A percentile compares a stretch with the other conserved stretches of the same genome.
phyloP scores from a whole-genome alignment of 768 basidiomycete genomes.

The Pleurotus giganteus region DNA sequence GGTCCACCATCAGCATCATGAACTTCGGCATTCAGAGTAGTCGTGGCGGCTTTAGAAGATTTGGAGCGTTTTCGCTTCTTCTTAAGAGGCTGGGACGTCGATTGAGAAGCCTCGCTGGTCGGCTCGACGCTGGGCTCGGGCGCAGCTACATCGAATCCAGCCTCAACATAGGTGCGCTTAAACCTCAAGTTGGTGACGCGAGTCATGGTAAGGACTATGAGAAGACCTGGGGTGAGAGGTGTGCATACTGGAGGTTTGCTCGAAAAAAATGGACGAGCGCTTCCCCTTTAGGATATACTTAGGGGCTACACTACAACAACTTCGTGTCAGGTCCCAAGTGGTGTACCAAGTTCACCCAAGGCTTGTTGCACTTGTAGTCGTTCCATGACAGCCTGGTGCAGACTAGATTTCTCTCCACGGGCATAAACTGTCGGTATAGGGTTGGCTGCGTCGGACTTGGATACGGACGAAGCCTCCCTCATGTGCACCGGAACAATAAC shows the following conservation, averaged over 20 bases:
- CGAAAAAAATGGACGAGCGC: neutral
- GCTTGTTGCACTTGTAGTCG: slow-evolving; percentile 55
- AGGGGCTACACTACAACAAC: neutral
- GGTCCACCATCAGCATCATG: slow-evolving; percentile 10
- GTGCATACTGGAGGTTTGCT: neutral
- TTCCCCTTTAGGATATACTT: neutral
- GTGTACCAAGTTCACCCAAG: slow-evolving; percentile 30
- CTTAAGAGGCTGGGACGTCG: slow-evolving; percentile 34
- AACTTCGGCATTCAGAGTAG: slow-evolving; percentile 16
- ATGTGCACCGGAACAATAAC: slow-evolving; percentile 76
- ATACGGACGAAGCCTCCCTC: slow-evolving; percentile 13
- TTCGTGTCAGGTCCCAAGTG: neutral
- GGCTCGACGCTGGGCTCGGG: slow-evolving; percentile 9
- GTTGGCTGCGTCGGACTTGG: neutral
- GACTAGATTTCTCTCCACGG: slow-evolving; percentile 37
- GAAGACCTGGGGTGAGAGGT: neutral
- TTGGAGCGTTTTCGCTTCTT: slow-evolving; percentile 61
- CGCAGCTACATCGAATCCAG: slow-evolving; percentile 41
- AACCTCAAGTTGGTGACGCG: slow-evolving; percentile 72
- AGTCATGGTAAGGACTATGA: slow-evolving; percentile 49
- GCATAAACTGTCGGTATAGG: neutral
- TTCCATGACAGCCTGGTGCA: slow-evolving; percentile 56
- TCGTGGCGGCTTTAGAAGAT: slow-evolving; percentile 32
- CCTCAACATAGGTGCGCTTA: slow-evolving; percentile 70
- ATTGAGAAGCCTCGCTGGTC: slow-evolving; percentile 6